A percentile compares a stretch with the other conserved stretches of the same genome.
Conservation (phyloP, 1,284 basidiomycete species). For the Pseudozyma sp. region DNA sequence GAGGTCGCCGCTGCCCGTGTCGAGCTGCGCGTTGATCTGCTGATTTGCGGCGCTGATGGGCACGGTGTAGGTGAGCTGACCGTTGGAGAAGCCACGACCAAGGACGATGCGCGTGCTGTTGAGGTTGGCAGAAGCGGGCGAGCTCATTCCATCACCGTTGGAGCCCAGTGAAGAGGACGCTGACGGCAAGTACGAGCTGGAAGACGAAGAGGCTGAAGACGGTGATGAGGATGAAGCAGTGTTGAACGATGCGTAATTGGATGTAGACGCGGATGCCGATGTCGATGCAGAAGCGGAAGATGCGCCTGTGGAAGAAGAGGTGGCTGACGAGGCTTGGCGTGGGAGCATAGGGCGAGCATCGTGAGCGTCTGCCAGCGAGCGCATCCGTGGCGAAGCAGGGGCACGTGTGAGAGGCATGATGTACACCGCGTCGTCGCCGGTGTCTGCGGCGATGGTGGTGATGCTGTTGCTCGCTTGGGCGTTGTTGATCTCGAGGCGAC, state of each 20-base stretch:
- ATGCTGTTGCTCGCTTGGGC: neutral
- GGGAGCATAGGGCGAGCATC: neutral
- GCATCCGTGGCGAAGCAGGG: conserved; percentile 6
- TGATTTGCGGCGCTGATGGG: conserved; percentile 53
- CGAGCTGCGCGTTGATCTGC: conserved; percentile 54
- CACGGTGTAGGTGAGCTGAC: conserved; percentile 57
- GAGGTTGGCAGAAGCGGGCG: conserved; percentile 37
- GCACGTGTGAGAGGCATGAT: conserved; percentile 18
- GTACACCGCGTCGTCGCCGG: neutral
- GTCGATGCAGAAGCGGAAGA: neutral
- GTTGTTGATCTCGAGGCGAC: neutral
- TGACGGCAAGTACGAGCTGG: conserved; percentile 11
- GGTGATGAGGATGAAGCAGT: conserved; percentile 7
- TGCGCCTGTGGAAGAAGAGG: conserved; percentile 9
- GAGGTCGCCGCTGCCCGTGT: conserved; percentile 59
- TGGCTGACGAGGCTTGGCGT: conserved; percentile 27
- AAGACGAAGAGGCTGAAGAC: neutral
- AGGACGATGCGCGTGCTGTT: conserved; percentile 55
- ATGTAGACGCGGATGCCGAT: conserved; percentile 5
- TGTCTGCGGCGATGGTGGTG: neutral
- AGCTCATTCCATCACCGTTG: conserved; percentile 14
- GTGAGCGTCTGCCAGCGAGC: conserved; percentile 4
- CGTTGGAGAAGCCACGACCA: conserved; percentile 40
- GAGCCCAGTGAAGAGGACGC: conserved; percentile 9
- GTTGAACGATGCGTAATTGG: neutral